Conservation (phyloP, 2,329 filamentous ascomycete genomes). For the Cercospora sp. region DNA sequence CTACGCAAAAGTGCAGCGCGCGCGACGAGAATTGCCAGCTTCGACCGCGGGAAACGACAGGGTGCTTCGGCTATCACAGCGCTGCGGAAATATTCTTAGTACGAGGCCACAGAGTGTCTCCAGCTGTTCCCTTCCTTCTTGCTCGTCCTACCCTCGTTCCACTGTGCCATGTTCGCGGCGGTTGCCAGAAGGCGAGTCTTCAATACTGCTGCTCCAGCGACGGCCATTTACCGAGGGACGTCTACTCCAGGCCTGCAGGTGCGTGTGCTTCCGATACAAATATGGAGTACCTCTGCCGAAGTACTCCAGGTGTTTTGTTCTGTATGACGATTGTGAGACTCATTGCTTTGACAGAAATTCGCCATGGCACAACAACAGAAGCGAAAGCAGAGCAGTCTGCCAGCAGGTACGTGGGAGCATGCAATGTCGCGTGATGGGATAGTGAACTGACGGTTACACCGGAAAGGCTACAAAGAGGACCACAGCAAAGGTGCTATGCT, state of each 20-base stretch:
- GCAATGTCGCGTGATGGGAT: background rate
- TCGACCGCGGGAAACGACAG: constrained; percentile 15
- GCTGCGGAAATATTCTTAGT: constrained; percentile 7
- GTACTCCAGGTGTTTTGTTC: background rate
- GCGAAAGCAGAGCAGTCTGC: constrained; percentile 49
- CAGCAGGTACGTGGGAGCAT: constrained; percentile 43
- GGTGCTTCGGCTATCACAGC: constrained; percentile 14
- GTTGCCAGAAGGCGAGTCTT: constrained; percentile 29
- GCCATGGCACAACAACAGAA: constrained; percentile 38
- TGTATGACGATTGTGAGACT: background rate
- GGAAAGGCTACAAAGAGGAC: constrained; percentile 74
- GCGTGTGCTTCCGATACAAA: constrained; percentile 2
- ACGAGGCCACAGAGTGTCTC: constrained; percentile 3
- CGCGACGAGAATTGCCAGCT: constrained; percentile 10
- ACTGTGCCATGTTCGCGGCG: constrained; percentile 31
- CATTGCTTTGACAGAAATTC: constrained; percentile 18
- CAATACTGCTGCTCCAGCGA: constrained; percentile 24
- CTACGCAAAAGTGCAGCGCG: constrained; percentile 4
- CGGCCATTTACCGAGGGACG: constrained; percentile 27
- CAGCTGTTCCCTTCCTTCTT: constrained; percentile 8
- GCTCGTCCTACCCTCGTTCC: background rate
- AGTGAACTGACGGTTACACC: background rate
- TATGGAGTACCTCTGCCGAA: constrained; percentile 2
- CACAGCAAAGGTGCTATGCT: constrained; percentile 76
- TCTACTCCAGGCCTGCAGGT: constrained; percentile 23